phyloP scores from a whole-genome alignment of 768 basidiomycete genomes.

The Lactarius indigo region DNA sequence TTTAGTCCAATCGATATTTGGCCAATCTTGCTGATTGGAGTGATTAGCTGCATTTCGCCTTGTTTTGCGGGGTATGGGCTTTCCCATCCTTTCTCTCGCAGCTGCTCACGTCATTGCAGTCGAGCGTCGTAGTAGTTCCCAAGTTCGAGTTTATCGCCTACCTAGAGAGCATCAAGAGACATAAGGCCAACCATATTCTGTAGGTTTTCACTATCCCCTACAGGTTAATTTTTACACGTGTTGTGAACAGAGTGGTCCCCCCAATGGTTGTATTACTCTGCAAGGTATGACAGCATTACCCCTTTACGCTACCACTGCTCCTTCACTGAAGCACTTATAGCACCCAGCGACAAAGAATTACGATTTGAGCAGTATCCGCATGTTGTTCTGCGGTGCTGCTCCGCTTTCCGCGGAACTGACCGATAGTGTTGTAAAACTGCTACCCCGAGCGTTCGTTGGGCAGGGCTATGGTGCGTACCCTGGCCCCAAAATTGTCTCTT shows the following conservation, averaged over 20 bases:
- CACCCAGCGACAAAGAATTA: constrained; percentile 33
- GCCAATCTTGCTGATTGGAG: not conserved
- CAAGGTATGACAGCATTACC: constrained; percentile 27
- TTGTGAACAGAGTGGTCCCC: constrained; percentile 27
- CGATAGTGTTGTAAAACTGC: constrained; percentile 42
- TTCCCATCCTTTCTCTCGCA: no score
- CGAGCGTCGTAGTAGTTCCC: constrained; percentile 33
- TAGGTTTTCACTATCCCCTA: constrained; percentile 14
- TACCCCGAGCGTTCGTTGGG: constrained; percentile 55
- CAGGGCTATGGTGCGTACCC: constrained; percentile 51
- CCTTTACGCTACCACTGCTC: not conserved
- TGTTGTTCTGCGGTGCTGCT: constrained; percentile 35
- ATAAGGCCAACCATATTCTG: constrained; percentile 35
- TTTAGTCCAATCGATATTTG: not conserved
- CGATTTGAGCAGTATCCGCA: constrained; percentile 30
- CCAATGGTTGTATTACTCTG: constrained; percentile 33
- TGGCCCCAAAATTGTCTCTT: not conserved
- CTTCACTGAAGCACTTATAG: constrained; percentile 14
- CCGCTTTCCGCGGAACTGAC: constrained; percentile 35
- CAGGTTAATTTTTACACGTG: not conserved
- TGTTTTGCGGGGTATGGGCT: constrained; percentile 29
- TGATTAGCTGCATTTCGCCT: constrained; percentile 30
- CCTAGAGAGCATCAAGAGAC: constrained; percentile 34
- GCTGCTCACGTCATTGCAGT: constrained; percentile 20
- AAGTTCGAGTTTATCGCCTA: constrained; percentile 35